These are phyloP conservation scores for Raphanus sativus DNA, from an alignment of 345 rosid genomes.

Conservation along the genomic window DNA sequence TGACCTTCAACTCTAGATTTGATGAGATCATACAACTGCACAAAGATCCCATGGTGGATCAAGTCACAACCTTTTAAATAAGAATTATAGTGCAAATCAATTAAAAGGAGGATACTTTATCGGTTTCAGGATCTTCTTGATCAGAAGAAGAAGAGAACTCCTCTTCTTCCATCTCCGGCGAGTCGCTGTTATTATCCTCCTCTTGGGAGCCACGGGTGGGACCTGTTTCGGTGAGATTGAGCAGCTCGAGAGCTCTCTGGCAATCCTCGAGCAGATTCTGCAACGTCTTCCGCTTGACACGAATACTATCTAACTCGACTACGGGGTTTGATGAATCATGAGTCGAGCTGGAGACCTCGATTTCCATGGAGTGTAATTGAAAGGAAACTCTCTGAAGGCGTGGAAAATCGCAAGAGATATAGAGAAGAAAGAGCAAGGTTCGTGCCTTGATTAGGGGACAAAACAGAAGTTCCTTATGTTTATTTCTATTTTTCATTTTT, in stretches of 20 bases:
- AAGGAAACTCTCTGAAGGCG: too few species aligned
- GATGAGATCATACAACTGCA: conserved; percentile 85
- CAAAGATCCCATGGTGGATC: conserved; percentile 9
- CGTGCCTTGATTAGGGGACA: too few species aligned
- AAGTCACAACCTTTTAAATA: background rate
- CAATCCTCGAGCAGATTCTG: conserved; percentile 78
- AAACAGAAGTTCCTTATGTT: too few species aligned
- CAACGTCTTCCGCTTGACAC: conserved; percentile 72
- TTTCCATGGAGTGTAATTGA: conserved; percentile 34
- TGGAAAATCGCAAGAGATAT: too few species aligned
- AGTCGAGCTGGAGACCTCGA: conserved; percentile 35
- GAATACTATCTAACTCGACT: conserved; percentile 45
- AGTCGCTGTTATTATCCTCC: background rate
- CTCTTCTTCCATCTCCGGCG: conserved; percentile 25
- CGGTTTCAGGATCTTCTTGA: conserved; percentile 49
- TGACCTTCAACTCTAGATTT: conserved; percentile 79
- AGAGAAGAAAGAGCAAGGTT: too few species aligned
- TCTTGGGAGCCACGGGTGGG: background rate
- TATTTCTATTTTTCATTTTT: too few species aligned
- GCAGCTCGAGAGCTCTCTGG: conserved; percentile 74
- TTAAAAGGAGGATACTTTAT: conserved; percentile 44
- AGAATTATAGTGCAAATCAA: background rate
- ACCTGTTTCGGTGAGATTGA: conserved; percentile 44
- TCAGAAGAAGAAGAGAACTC: too few species aligned
- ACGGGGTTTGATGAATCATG: conserved; percentile 16